Evolutionary conservation across 352 stramenopile genomes (phyloP), one percentile per base, ranked within the genome.

Genomic region (Elongisporangium undulatum): DNA sequence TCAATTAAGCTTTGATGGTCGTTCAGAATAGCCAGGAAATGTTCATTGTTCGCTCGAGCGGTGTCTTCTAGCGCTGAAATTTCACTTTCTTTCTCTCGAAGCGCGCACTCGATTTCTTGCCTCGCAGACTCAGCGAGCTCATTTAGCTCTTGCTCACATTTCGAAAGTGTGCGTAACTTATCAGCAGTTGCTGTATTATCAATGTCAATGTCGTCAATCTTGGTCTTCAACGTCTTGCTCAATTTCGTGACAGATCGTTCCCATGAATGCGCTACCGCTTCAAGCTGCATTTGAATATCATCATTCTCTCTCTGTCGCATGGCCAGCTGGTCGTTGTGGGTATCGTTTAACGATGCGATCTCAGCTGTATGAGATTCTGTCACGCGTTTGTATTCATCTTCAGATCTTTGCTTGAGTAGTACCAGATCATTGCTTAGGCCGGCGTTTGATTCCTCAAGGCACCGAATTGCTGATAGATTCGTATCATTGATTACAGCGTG

Each of bases 71-170:
- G 29, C 1, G 4, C 29, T 41, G 9, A 6, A 41, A 41, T 41
- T 41, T 41, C 29, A 15, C 29, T 41, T 15, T 41, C 29, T 41
- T 41, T 41, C 9, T 15, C 9, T 41, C 8, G 5, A 15, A 62
- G 49, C 10, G 55, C 19, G 49, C 58, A 34, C 22, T 62, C 49
- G 5, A 55, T 53, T 51, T 66, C 29, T 15, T 13, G 29, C 13
- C 29, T 41, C 13, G 29, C 29, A 13, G 29, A 41, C 9, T 41
- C 29, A 41, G 29, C 29, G 8, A 41, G 29, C 9, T 41, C 29
- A 15, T 41, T 9, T 41, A 41, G 29, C 29, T 41, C 29, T 41
- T 15, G 29, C 8, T 41, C 29, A 41, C 29, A 41, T 41, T 41
- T 41, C 8, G 29, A 41, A 41, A 41, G 29, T 15, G 29, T 9